Percentiles rank a stretch among this genome's conserved stretches.
Conservation (phyloP, 2,329 filamentous ascomycete genomes). For the Colletotrichum sidae region DNA sequence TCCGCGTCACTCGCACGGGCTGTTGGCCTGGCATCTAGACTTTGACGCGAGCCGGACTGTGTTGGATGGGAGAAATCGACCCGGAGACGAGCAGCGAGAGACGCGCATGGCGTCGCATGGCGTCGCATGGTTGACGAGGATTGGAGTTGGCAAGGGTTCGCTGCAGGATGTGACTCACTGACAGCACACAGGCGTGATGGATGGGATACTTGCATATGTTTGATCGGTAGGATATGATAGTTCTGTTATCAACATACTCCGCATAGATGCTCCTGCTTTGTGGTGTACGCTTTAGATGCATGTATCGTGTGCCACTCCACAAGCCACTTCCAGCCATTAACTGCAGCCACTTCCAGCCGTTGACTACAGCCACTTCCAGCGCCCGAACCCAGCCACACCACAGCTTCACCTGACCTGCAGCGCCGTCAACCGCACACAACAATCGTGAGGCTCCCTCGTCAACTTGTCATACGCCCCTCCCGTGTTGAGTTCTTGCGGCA, state of each 20-base stretch:
- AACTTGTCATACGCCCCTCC: conserved; percentile 24
- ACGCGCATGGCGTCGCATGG: neutral
- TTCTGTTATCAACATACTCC: no score
- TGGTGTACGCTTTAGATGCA: no score
- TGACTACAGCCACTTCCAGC: no score
- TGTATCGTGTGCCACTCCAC: no score
- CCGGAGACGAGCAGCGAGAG: neutral
- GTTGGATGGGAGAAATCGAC: neutral
- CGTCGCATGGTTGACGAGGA: no score
- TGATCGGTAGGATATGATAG: no score
- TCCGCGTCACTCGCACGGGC: conserved; percentile 24
- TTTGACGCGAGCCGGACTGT: neutral
- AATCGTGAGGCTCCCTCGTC: conserved; percentile 31
- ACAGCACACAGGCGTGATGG: conserved; percentile 29
- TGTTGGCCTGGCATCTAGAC: conserved; percentile 31
- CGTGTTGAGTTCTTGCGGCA: conserved; percentile 21
- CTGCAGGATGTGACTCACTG: conserved; percentile 28
- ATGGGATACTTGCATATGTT: neutral
- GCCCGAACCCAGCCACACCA: no score
- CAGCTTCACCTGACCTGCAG: neutral
- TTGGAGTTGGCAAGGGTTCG: conserved; percentile 8
- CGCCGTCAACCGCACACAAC: conserved; percentile 23
- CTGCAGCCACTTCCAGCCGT: no score
- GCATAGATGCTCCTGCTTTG: no score
- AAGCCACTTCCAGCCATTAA: no score